Evolutionary conservation across 2,329 filamentous ascomycete species (phyloP).

Genomic region (Taxawa tesnikishii): DNA sequence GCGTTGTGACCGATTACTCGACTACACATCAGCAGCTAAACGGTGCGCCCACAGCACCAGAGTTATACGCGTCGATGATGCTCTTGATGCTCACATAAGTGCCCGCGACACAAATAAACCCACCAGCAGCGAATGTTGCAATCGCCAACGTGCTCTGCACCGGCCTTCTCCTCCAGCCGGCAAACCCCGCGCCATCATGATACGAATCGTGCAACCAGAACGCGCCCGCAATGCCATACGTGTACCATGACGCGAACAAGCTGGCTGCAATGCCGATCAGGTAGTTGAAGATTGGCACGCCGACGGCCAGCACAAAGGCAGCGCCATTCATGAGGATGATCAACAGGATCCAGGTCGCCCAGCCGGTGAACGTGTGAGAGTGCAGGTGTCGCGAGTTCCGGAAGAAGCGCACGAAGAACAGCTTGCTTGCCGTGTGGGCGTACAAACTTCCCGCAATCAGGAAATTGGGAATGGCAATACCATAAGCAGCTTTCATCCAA

Average conservation of each 20-base stretch:
- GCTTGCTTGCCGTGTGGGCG: constrained; percentile 39
- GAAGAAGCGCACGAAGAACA: constrained; percentile 39
- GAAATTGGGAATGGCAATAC: constrained; percentile 38
- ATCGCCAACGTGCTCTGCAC: constrained; percentile 27
- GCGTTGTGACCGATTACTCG: too few species aligned
- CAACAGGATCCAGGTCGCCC: constrained; percentile 34
- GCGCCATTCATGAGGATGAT: constrained; percentile 34
- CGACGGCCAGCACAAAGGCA: constrained; percentile 32
- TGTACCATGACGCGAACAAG: constrained; percentile 43
- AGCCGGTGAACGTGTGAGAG: constrained; percentile 34
- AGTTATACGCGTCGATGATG: constrained; percentile 21
- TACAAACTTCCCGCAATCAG: constrained; percentile 39
- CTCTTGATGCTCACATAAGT: constrained; percentile 36
- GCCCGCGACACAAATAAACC: constrained; percentile 37
- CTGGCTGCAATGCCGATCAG: constrained; percentile 38
- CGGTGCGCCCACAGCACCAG: constrained; percentile 14
- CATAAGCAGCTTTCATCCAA: constrained; percentile 40
- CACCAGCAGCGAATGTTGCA: constrained; percentile 32
- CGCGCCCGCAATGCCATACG: constrained; percentile 27
- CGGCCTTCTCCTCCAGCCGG: constrained; percentile 22
- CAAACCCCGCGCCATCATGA: constrained; percentile 27
- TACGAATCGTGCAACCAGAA: constrained; percentile 26
- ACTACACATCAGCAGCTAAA: constrained; percentile 16
- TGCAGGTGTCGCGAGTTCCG: constrained; percentile 33
- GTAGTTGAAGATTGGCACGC: constrained; percentile 43